These are phyloP conservation scores for Oryza australiensis DNA, from an alignment of 176 grass and related monocot genomes.

Conservation along the genomic window DNA sequence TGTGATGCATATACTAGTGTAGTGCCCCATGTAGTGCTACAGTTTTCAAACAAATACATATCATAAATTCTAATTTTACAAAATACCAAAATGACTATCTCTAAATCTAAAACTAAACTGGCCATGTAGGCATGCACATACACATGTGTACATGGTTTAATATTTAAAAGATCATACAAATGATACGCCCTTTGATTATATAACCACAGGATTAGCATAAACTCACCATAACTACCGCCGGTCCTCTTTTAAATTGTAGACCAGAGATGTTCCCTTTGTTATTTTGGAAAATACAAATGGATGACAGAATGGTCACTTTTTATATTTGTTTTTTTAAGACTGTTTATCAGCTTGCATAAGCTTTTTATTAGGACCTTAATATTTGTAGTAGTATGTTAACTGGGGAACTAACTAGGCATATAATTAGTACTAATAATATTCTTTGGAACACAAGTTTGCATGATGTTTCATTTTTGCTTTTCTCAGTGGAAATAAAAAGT, in stretches of 20 bases:
- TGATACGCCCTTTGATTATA: background rate
- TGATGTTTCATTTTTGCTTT: background rate
- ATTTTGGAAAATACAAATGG: background rate
- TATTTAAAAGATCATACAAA: background rate
- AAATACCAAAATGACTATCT: background rate
- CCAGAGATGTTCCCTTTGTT: background rate
- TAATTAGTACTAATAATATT: conserved; percentile 14
- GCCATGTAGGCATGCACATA: background rate
- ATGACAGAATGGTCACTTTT: background rate
- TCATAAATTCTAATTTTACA: background rate
- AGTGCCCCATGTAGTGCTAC: background rate
- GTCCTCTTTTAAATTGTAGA: background rate
- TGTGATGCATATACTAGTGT: conserved; percentile 29
- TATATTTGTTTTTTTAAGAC: conserved; percentile 18
- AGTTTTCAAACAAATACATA: background rate
- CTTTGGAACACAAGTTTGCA: conserved; percentile 5
- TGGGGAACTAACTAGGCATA: background rate
- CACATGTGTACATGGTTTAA: background rate
- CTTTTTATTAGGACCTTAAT: conserved; percentile 9
- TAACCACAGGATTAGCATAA: background rate
- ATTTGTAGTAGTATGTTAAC: conserved; percentile 6
- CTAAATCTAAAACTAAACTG: background rate
- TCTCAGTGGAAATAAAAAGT: conserved; percentile 9
- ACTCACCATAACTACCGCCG: background rate
- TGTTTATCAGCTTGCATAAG: background rate